Conservation (phyloP, 805 yeast genomes). For the Scheffersomyces amazonensis region DNA sequence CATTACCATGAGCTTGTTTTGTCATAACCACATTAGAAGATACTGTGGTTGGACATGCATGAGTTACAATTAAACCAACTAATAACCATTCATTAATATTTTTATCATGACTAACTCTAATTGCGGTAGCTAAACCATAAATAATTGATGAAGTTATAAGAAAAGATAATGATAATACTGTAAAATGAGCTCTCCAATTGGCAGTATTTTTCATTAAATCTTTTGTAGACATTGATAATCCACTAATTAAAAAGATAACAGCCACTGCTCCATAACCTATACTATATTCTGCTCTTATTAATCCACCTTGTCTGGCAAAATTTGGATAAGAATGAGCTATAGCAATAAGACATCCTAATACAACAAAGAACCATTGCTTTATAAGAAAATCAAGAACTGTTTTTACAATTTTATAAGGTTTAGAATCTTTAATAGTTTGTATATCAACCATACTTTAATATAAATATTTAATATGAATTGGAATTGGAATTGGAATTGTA, state of each 20-base stretch:
- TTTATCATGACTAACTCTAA: conserved; percentile 53
- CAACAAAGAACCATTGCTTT: conserved; percentile 73
- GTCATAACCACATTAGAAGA: conserved; percentile 94
- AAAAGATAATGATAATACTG: conserved; percentile 66
- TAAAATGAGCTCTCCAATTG: conserved; percentile 81
- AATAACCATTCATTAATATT: conserved; percentile 73
- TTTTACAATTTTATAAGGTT: conserved; percentile 9
- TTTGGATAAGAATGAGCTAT: conserved; percentile 77
- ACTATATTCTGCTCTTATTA: conserved; percentile 68
- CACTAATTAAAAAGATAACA: conserved; percentile 76
- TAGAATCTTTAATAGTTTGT: conserved; percentile 9
- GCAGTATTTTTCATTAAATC: conserved; percentile 59
- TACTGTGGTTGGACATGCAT: conserved; percentile 89
- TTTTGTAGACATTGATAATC: conserved; percentile 69
- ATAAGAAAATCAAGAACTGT: conserved; percentile 23
- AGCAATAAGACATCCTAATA: conserved; percentile 68
- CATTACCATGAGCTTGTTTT: conserved; percentile 79
- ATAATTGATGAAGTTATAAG: conserved; percentile 68
- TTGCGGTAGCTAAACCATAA: conserved; percentile 71
- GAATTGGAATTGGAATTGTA: too few relatives aligned
- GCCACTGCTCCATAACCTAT: conserved; percentile 89
- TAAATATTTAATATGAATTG: not conserved
- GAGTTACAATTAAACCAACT: conserved; percentile 79
- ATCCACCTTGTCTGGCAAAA: conserved; percentile 82
- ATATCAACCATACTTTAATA: not conserved